Conservation (phyloP, 2,329 filamentous ascomycete genomes). For the Fusarium succisae region DNA sequence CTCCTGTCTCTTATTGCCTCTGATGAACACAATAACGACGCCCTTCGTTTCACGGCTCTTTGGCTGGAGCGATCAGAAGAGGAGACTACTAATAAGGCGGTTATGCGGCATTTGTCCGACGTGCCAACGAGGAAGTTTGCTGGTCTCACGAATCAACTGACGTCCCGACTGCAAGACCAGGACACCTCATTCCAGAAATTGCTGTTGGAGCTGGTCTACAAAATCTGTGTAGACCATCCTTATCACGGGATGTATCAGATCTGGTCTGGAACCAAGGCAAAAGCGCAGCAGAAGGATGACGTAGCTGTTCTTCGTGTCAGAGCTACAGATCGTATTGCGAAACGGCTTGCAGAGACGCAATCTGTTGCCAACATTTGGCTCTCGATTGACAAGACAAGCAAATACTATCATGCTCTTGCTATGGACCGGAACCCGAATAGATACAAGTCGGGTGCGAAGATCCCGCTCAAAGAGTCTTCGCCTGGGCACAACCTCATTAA, state of each 20-base stretch:
- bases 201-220: constrained; percentile 76
- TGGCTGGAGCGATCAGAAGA: constrained; percentile 92
- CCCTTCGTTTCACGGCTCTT: constrained; percentile 89
- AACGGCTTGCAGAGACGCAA: constrained; percentile 65
- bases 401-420: constrained; percentile 71
- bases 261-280: constrained; percentile 80
- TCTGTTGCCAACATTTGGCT: constrained; percentile 69
- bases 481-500: constrained; percentile 71
- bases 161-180: constrained; percentile 85
- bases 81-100: constrained; percentile 78
- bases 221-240: constrained; percentile 91
- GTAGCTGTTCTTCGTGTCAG: constrained; percentile 76
- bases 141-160: constrained; percentile 91
- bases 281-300: constrained; percentile 76
- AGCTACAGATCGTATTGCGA: constrained; percentile 76
- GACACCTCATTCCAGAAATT: constrained; percentile 78
- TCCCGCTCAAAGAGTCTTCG: constrained; percentile 69
- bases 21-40: constrained; percentile 88
- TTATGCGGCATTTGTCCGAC: constrained; percentile 72
- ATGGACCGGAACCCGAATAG: constrained; percentile 70
- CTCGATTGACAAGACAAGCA: constrained; percentile 78
- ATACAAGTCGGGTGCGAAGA: constrained; percentile 74
- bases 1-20: constrained; percentile 84
- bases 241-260: constrained; percentile 98
- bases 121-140: constrained; percentile 95